A percentile compares a stretch with the other conserved stretches of the same genome.
Evolutionary conservation across 1,139 yeast genomes (phyloP).

Genomic region (Hyphopichia wangnamkhiaoensis): DNA sequence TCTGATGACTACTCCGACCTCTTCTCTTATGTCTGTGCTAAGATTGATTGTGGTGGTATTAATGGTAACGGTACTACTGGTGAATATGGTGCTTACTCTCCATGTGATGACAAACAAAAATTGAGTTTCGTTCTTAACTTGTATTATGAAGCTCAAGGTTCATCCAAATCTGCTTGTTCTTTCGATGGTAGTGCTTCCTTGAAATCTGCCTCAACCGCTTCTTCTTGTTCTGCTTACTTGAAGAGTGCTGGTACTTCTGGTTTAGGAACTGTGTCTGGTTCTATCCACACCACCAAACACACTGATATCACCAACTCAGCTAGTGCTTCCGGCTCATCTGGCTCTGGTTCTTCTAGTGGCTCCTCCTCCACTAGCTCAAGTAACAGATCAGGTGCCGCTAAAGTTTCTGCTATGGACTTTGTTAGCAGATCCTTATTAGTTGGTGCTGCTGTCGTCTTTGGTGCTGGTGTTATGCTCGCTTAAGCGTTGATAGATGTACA

Average conservation of each 20-base stretch:
- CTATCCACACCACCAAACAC: slow-evolving; percentile 24
- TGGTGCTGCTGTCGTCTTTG: slow-evolving; percentile 23
- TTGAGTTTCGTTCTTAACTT: slow-evolving; percentile 42
- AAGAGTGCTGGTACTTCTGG: slow-evolving; percentile 44
- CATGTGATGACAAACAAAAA: slow-evolving; percentile 40
- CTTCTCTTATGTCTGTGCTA: slow-evolving; percentile 34
- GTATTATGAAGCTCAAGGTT: slow-evolving; percentile 36
- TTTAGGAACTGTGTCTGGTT: slow-evolving; percentile 36
- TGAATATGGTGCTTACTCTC: slow-evolving; percentile 42
- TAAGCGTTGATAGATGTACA: slow-evolving; percentile 8
- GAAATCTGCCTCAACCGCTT: slow-evolving; percentile 46
- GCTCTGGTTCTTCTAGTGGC: slow-evolving; percentile 21
- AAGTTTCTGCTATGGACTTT: slow-evolving; percentile 13
- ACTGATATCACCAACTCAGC: slow-evolving; percentile 27
- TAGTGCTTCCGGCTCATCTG: slow-evolving; percentile 21
- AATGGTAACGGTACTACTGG: slow-evolving; percentile 39
- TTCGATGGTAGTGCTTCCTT: slow-evolving; percentile 43
- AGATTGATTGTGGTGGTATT: slow-evolving; percentile 39
- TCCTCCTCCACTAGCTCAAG: slow-evolving; percentile 16
- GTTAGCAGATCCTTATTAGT: slow-evolving; percentile 20
- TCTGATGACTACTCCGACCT: slow-evolving; percentile 35
- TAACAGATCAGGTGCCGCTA: slow-evolving; percentile 8
- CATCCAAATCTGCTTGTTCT: slow-evolving; percentile 36
- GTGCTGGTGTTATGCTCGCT: slow-evolving; percentile 21
- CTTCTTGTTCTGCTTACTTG: slow-evolving; percentile 49